These are phyloP conservation scores for Epichloe scottii DNA, from an alignment of 2,329 filamentous ascomycete genomes.

Conservation along the genomic window DNA sequence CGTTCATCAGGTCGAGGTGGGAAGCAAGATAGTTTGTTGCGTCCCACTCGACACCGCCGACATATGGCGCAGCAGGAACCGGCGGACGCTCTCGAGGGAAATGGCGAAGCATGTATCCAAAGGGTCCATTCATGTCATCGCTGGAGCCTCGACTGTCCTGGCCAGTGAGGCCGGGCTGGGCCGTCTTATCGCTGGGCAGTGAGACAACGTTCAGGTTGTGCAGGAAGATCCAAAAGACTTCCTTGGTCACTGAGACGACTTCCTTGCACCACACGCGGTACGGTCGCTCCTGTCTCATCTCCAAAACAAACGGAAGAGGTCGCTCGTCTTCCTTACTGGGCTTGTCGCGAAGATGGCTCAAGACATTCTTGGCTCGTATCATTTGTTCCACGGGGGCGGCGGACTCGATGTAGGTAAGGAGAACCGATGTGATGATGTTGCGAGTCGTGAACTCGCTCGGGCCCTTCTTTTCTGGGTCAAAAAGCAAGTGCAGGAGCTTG, in stretches of 20 bases:
- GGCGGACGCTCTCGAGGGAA: conserved; percentile 82
- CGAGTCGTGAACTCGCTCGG: conserved; percentile 94
- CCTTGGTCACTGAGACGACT: conserved; percentile 82
- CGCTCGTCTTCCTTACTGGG: conserved; percentile 61
- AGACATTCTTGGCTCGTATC: conserved; percentile 57
- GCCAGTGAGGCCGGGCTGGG: conserved; percentile 9
- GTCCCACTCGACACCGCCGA: conserved; percentile 97
- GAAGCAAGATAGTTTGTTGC: conserved; percentile 92
- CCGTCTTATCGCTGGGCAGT: conserved; percentile 34
- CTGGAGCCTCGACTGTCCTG: neutral
- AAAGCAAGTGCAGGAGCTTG: conserved; percentile 75
- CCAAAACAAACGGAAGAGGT: conserved; percentile 74
- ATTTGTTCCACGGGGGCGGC: conserved; percentile 49
- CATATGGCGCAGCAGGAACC: conserved; percentile 87
- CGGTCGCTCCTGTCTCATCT: conserved; percentile 76
- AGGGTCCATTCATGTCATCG: conserved; percentile 23
- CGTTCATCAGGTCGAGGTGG: conserved; percentile 87
- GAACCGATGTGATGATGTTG: conserved; percentile 74
- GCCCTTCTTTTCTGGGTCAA: conserved; percentile 96
- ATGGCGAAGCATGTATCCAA: conserved; percentile 53
- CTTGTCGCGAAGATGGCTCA: conserved; percentile 71
- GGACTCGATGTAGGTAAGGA: conserved; percentile 77
- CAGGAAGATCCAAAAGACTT: conserved; percentile 98
- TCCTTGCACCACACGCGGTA: conserved; percentile 95
- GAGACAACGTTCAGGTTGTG: conserved; percentile 85